These are phyloP conservation scores for Betula pendula DNA, from an alignment of 306 rosid genomes.

Conservation along the genomic window DNA sequence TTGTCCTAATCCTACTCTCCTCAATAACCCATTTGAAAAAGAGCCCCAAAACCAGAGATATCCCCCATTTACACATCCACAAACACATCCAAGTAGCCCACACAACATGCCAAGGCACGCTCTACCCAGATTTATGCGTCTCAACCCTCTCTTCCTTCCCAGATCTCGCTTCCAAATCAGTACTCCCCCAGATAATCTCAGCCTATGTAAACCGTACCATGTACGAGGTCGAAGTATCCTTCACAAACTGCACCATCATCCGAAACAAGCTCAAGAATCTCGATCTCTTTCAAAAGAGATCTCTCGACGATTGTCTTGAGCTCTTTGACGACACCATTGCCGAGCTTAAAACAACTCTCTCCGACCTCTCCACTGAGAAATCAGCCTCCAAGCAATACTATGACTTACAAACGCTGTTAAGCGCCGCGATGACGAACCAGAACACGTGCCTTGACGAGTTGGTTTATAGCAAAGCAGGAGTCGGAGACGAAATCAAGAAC, in stretches of 20 bases:
- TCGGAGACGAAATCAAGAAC: slow-evolving; percentile 38
- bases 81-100: slow-evolving; percentile 50
- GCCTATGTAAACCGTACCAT: slow-evolving; percentile 47
- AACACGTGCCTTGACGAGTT: slow-evolving; percentile 85
- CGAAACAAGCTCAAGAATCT: slow-evolving; percentile 23
- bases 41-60: slow-evolving; percentile 1
- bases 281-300: slow-evolving; percentile 33
- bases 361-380: slow-evolving; percentile 38
- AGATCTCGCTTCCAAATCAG: slow-evolving; percentile 57
- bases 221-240: slow-evolving; percentile 45
- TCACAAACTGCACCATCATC: slow-evolving; percentile 46
- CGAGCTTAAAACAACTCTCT: slow-evolving; percentile 46
- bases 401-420: slow-evolving; percentile 54
- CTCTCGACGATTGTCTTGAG: slow-evolving; percentile 73
- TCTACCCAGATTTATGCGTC: slow-evolving; percentile 69
- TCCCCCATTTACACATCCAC: slow-evolving; percentile 24
- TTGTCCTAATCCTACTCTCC: slow-evolving; percentile 18
- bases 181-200: slow-evolving; percentile 47
- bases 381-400: slow-evolving; percentile 27
- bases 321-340: slow-evolving; percentile 51
- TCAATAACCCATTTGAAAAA: slow-evolving; percentile 21
- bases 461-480: slow-evolving; percentile 28
- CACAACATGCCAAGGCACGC: slow-evolving; percentile 69
- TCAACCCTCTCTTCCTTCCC: slow-evolving; percentile 60
- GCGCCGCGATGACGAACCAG: slow-evolving; percentile 85